Base-by-base conservation (phyloP, 805 yeast species). In the Tetrapisispora iriomotensis region DNA sequence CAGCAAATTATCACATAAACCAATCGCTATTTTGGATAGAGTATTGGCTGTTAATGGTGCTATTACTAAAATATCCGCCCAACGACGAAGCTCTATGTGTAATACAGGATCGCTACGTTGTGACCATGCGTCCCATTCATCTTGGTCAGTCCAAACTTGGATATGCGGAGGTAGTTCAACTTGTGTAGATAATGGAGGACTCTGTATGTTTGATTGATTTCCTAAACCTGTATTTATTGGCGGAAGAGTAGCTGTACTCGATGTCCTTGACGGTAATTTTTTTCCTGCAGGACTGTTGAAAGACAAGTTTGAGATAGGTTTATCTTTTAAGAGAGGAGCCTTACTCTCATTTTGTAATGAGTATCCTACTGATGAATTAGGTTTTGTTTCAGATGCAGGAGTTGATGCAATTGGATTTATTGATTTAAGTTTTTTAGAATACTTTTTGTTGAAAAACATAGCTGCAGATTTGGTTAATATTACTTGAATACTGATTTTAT, bases 41-140 rank as follows among this genome's bases (percentile, higher is more conserved):
- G 96, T 82, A 58, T 90, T 90, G 2, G 97, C 97, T n/a, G 94
- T 80, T 48, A 90, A 67, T 18, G 98, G 98, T 17, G 95, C 94
- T 30, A 90, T 82, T 15, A 90, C 72, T 37, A 90, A 70, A 31
- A 90, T 77, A 62, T 88, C 96, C 1, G 97, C 96, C 97, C 97
- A 88, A 47, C 95, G 77, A 43, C 97, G 77, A 45, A 90, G 68
- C 64, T 90, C 97, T 48, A 90, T 88, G 62, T 90, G 97, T 47
- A 90, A 67, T 20, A 90, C 95, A 2, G 97, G 96, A 60, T 90
- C 97, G 36, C 79, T 69, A 43, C 94, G 71, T 32, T 68, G 61
- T 49, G 77, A 77, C 81, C 96, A 90, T 14, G 79, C 77, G 17
- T 65, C 65, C 97, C 97, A 90, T 62, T 90, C 97, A 58, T 90